Evolutionary conservation across 371 early-diverging fungal species (phyloP), one percentile per base, ranked within the genome.

Genomic region (Mucor sp.): DNA sequence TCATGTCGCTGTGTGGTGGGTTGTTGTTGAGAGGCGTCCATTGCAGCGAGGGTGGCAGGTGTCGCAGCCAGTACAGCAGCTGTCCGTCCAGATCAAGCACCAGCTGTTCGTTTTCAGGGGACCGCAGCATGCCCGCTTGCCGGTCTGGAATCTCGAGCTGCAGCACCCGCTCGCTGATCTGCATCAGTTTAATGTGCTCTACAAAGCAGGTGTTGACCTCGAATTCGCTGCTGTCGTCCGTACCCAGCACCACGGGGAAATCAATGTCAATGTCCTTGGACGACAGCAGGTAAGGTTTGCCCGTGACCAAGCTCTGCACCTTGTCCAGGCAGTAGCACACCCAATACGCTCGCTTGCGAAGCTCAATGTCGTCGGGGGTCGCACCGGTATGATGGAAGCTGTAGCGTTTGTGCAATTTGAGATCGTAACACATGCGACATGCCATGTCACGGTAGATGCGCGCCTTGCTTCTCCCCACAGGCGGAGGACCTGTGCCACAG

Each of bases 321-420:
- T 77, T 77, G 37, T 77, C 78, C 0, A 74, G 27, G 37, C 71
- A 74, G 25, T 77, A 77, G 39, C 75, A 74, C 3, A 65, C 66
- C 78, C 78, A 77, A 32, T 72, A 74, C 4, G 72, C 59, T 25
- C 78, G 50, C 30, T 74, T 74, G 2, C 70, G 60, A 19, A 74
- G 47, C 28, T 70, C 61, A 33, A 68, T 47, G 15, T 72, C 70
- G 12, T 74, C 66, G 1, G 55, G 57, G 3, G 70, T 70, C 3
- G 61, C 55, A 19, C 56, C 53, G 14, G 66, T 47, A 14, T 41
- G 41, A 30, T 64, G 62, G 14, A 63, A 56, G 27, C 65, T 71
- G 35, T 71, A 74, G 2, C 64, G 15, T 47, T 71, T 63, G 58
- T 66, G 65, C 23, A 77, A 47, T 8, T 74, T 69, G 4, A 80